Base-by-base conservation (phyloP, 2,329 filamentous ascomycete genomes). In the Endoconidiophora polonica region DNA sequence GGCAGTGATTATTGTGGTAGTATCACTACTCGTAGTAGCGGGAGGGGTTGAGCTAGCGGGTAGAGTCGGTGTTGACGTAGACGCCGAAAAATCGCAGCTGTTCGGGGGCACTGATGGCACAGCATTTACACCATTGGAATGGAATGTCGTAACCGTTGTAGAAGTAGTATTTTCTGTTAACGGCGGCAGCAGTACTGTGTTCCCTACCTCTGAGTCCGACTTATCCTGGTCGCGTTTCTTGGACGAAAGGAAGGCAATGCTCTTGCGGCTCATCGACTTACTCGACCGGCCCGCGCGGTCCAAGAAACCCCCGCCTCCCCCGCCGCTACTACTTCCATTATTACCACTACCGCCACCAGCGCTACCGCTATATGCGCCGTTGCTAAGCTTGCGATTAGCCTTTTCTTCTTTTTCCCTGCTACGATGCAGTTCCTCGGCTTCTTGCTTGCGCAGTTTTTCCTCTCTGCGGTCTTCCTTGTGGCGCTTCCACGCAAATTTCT, bases 201-300 rank as follows among this genome's bases (percentile, higher is more conserved):
- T 16, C 41, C 18, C 23, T 37, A 20, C 29, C 45, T 39, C 26
- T 41, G 44, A 43, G 20, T 22, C 23, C 49, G 61, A 59, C 42
- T 56, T 56, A 40, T 50, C 48, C 7, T 46, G 42, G 29, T 54
- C 57, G 60, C 66, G 71, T 54, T 75, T 71, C 54, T 75, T 77
- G 57, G 71, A 68, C 3, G 46, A 46, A 37, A 81, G 65, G 59
- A 84, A 83, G 29, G 73, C 75, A 58, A 85, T 80, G 56, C 83
- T 83, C 63, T 82, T 86, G 55, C 81, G 77, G 45, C 83, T 76
- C 68, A 94, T 74, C 55, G 84, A 87, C 67, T 85, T 90, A 62
- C 81, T 86, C 7, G 77, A 77, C 49, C 80, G 73, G 57, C 79
- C 76, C 55, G 83, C 79, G 42, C 84, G 72, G 58, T 76, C 77